Evolutionary conservation across 768 basidiomycete species (phyloP).

Genomic region (Termitomyces eurrhizus): DNA sequence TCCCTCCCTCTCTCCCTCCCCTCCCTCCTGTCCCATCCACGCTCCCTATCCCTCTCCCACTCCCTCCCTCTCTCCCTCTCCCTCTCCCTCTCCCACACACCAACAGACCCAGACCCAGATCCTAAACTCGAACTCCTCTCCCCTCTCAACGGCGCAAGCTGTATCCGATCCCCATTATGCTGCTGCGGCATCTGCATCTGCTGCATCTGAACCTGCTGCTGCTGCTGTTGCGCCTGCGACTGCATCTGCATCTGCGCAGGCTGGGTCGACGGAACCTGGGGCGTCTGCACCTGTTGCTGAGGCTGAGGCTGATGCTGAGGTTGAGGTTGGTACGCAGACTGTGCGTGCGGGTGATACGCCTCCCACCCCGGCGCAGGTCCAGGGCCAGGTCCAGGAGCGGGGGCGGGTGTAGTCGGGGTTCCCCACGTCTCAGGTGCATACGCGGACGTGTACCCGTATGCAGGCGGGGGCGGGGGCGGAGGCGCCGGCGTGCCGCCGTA

Average conservation of each 20-base stretch:
- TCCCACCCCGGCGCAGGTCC: neutral
- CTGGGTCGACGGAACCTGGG: no score
- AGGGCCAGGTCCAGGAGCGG: neutral
- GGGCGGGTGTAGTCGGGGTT: neutral
- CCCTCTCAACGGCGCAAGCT: slow-evolving; percentile 50
- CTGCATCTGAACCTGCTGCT: neutral
- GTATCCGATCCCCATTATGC: slow-evolving; percentile 37
- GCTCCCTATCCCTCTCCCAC: slow-evolving; percentile 4
- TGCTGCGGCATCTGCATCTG: neutral
- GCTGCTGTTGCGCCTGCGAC: neutral
- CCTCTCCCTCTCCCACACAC: slow-evolving; percentile 9
- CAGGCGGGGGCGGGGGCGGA: neutral
- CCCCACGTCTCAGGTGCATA: neutral
- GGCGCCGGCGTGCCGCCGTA: slow-evolving; percentile 24
- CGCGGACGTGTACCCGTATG: slow-evolving; percentile 1
- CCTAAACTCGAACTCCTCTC: slow-evolving; percentile 13
- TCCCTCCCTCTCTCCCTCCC: slow-evolving; percentile 9
- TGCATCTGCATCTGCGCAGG: neutral
- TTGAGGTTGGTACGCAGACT: neutral
- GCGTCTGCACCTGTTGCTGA: neutral
- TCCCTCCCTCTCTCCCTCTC: slow-evolving; percentile 9
- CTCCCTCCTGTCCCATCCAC: slow-evolving; percentile 13
- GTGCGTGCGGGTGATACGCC: neutral
- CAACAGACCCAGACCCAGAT: slow-evolving; percentile 8
- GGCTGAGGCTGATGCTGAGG: neutral